Conservation (phyloP, 2,329 filamentous ascomycete species). For the Clonostachys rhizophaga region DNA sequence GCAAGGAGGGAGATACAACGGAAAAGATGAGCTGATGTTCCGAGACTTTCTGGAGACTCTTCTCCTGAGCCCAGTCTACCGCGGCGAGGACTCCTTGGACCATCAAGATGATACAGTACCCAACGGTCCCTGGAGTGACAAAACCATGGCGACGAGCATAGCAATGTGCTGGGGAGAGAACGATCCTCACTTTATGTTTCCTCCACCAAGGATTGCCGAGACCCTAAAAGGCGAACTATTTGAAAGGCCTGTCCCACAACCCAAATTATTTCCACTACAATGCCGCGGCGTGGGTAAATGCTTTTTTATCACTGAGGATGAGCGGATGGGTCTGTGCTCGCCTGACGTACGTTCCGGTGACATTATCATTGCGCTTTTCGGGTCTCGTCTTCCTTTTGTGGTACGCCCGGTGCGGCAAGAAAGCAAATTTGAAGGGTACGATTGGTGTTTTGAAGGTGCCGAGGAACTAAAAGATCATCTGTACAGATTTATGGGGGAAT, state of each 20-base stretch:
- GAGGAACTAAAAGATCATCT: neutral
- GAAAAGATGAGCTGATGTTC: neutral
- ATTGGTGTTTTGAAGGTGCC: neutral
- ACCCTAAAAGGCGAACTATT: neutral
- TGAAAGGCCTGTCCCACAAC: neutral
- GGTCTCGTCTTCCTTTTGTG: neutral
- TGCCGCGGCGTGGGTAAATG: neutral
- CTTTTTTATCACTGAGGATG: neutral
- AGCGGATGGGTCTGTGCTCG: neutral
- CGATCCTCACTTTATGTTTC: neutral
- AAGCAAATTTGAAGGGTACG: neutral
- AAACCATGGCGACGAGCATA: neutral
- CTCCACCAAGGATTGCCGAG: neutral
- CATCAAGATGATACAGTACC: neutral
- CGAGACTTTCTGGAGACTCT: neutral
- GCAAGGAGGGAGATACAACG: neutral
- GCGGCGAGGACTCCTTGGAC: neutral
- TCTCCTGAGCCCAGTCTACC: neutral
- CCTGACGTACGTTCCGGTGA: neutral
- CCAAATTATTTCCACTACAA: neutral
- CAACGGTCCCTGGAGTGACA: neutral
- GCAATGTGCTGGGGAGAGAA: neutral
- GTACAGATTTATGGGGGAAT: neutral
- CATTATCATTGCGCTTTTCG: neutral
- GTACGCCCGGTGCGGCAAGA: neutral